Conservation (phyloP, 805 yeast species). For the Yamadazyma insecticola region DNA sequence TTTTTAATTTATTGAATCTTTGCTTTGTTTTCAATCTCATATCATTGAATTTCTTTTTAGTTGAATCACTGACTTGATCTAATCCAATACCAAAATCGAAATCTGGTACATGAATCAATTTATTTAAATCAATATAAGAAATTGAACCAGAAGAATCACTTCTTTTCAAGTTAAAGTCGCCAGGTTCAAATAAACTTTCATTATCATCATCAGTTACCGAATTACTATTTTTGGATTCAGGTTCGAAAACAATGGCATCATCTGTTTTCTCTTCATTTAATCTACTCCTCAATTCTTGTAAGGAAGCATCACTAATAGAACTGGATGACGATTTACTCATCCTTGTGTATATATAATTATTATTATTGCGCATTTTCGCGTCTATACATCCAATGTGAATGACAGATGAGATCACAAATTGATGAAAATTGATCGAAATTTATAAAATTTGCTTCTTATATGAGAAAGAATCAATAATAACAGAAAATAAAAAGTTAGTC, state of each 20-base stretch:
- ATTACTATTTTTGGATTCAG: too few species aligned
- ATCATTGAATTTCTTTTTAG: constrained; percentile 29
- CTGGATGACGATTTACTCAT: constrained; percentile 5
- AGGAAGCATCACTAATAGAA: constrained; percentile 8
- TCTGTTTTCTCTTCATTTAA: constrained; percentile 7
- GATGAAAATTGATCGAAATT: too few species aligned
- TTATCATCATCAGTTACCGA: too few species aligned
- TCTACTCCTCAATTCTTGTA: constrained; percentile 8
- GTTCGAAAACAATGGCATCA: constrained; percentile 1
- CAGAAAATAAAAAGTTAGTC: too few species aligned
- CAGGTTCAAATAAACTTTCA: too few species aligned
- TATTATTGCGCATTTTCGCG: constrained; percentile 5
- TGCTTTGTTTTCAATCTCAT: constrained; percentile 34
- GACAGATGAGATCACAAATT: too few species aligned
- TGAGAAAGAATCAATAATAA: too few species aligned
- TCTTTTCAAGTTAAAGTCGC: constrained; percentile 15
- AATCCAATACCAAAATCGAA: constrained; percentile 40
- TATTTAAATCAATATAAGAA: constrained; percentile 32
- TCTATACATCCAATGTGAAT: not conserved
- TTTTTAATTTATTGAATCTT: constrained; percentile 22
- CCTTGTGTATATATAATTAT: constrained; percentile 2
- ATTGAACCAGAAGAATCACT: constrained; percentile 23
- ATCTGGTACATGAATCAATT: constrained; percentile 35
- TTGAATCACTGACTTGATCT: constrained; percentile 30
- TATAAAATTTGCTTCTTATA: too few species aligned